Evolutionary conservation across 495 filamentous ascomycete species (phyloP), one percentile per base, ranked within the genome.

Genomic region (Penicillium chermesinum): DNA sequence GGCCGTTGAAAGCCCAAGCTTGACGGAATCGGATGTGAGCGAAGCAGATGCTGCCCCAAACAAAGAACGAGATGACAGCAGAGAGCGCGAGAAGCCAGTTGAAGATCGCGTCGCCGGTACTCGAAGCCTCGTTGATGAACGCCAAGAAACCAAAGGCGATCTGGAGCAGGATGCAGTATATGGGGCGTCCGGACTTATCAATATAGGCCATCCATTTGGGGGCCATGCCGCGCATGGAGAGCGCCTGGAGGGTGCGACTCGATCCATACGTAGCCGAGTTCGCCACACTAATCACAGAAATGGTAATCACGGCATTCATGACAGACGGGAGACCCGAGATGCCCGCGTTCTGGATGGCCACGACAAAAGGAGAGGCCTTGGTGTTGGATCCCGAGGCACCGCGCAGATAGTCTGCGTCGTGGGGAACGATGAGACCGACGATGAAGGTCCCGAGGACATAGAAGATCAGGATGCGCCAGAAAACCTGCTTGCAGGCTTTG

Each of bases 401-500:
- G 59, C 81, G 60, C 48, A 74, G 64, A 52, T 69, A 57, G 25
- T 33, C 49, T 30, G 64, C 77, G 55, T 79, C 63, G 41, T 71
- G 73, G 13, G 76, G 73, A n/a, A 93, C 72, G 15, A 89, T 76
- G 27, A 93, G 71, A 19, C 86, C 85, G 49, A 93, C 74, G 47
- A 91, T 81, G 55, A 87, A 78, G 33, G 89, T 78, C 40, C 77
- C 79, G 7, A 89, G 63, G 42, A 93, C 73, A 58, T 90, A 93
- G 64, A 93, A 89, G 53, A 78, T 64, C 33, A 82, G 70, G 55
- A 90, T 86, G 59, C 84, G 83, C 83, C 83, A 87, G 60, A 87
- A 87, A 32, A 87, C 80, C 60, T 87, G 84, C 67, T 86, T 86
- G 55, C 79, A 79, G 16, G 85, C 84, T 20, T 77, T 75, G 10